phyloP scores from a whole-genome alignment of 495 filamentous ascomycete genomes.

The Aspergillus olivimuriae region DNA sequence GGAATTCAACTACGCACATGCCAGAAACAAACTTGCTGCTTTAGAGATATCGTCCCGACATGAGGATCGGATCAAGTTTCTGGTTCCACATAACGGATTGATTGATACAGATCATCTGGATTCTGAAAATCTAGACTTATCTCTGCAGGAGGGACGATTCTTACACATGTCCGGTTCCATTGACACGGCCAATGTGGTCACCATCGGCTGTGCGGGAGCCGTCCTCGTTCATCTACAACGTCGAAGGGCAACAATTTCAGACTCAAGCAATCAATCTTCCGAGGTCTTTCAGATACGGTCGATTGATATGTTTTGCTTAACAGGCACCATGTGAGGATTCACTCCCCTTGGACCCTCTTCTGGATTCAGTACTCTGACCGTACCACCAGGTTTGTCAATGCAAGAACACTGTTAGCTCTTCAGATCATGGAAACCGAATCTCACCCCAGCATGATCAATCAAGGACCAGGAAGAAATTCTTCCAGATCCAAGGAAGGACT shows the following conservation, averaged over 20 bases:
- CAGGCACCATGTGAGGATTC: conserved; percentile 63
- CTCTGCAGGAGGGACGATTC: conserved; percentile 55
- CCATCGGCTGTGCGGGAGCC: conserved; percentile 80
- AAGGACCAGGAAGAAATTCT: conserved; percentile 60
- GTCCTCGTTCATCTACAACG: conserved; percentile 74
- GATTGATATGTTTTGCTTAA: conserved; percentile 73
- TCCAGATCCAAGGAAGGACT: conserved; percentile 79
- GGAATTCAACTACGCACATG: conserved; percentile 72
- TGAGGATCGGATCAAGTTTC: conserved; percentile 36
- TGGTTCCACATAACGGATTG: conserved; percentile 52
- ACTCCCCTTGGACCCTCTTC: neutral
- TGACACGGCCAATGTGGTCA: conserved; percentile 69
- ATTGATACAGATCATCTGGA: conserved; percentile 37
- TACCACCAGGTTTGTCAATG: conserved; percentile 62
- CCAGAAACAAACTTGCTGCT: conserved; percentile 61
- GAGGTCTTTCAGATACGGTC: conserved; percentile 52
- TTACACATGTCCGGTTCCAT: conserved; percentile 67
- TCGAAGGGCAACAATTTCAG: conserved; percentile 53
- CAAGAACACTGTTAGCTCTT: conserved; percentile 71
- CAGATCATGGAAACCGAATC: conserved; percentile 82
- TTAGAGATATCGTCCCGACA: conserved; percentile 35
- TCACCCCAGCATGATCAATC: conserved; percentile 78
- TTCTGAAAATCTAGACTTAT: conserved; percentile 42
- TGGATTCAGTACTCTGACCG: conserved; percentile 4
- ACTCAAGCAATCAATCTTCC: conserved; percentile 46